Base-by-base conservation (phyloP, 768 basidiomycete genomes). In the Suillus sp. region DNA sequence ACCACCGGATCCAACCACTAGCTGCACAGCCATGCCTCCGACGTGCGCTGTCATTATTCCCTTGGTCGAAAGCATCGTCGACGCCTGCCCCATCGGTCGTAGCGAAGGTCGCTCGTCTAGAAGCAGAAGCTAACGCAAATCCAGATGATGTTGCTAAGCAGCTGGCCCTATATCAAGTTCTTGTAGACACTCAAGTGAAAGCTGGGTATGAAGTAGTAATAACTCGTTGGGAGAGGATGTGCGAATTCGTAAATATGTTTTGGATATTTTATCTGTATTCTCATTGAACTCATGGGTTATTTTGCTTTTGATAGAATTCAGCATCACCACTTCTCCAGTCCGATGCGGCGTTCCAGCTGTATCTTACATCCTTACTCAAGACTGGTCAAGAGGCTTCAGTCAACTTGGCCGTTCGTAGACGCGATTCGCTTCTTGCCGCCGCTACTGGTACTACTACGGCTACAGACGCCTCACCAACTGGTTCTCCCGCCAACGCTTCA, bases 141-240 rank as follows among this genome's bases (percentile, higher is more conserved):
- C 91, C 91, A 1, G 78, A 88, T 65, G 87, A 93, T 76, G 75
- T 90, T 25, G 67, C 78, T 25, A 90, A 87, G 68, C 93, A 95
- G 69, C 73, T 94, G 62, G 80, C 85, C 3, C 77, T 93, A 16
- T 89, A 86, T 72, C 82, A 84, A 27, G 92, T 89, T 20, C 78
- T 95, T 34, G 68, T 84, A 25, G 84, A 84, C 0, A 89, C 89
- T 0, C 84, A 86, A 58, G 78, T 89, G 38, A 86, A 84, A 62
- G 81, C 87, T 14, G 92, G 86, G 0, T 88, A 88, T 72, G 88
- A 92, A 63, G 78, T 90, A 27, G 77, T 93, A 62, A 85, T 92
- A 62, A 86, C 79, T 69, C 85, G 92, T 61, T 95, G 93, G 92
- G 92, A 95, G 72, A 82, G 87, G 67, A 86, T 89, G 83, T 85